A percentile compares a stretch with the other conserved stretches of the same genome.
Conservation (phyloP, 23 red algal genomes). For the Agarophyton chilense region DNA sequence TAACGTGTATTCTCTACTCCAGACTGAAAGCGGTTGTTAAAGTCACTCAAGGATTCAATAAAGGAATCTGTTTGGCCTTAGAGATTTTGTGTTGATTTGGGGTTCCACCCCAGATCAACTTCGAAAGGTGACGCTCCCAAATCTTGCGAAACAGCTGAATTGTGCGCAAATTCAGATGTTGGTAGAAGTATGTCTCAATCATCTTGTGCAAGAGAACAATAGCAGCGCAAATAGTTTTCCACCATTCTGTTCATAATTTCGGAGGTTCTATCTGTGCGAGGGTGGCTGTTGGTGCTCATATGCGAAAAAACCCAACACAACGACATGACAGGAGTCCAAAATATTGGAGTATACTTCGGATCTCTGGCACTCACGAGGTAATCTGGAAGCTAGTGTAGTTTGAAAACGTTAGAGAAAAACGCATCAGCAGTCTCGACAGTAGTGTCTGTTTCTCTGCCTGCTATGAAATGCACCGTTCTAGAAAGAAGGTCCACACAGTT, state of each 20-base stretch:
- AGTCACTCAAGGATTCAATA: not conserved
- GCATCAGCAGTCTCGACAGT: not conserved
- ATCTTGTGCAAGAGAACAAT: not conserved
- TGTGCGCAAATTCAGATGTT: constrained; percentile 41
- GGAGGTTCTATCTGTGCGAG: constrained; percentile 39
- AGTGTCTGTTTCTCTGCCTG: not conserved
- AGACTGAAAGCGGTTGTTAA: not conserved
- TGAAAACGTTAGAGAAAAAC: constrained; percentile 37
- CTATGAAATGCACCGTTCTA: constrained; percentile 19
- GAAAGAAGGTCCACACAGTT: not conserved
- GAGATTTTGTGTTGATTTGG: not conserved
- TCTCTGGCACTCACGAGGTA: not conserved
- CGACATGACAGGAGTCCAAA: not conserved
- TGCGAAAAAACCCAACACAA: constrained; percentile 4
- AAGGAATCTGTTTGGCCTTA: not conserved
- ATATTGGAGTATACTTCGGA: constrained; percentile 22
- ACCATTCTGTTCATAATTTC: constrained; percentile 24
- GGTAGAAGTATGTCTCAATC: constrained; percentile 6
- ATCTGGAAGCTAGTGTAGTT: not conserved
- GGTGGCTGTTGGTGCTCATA: not conserved
- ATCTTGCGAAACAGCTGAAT: not conserved
- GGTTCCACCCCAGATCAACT: constrained; percentile 32
- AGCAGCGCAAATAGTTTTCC: constrained; percentile 9
- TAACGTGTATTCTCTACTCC: not conserved
- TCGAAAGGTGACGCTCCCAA: constrained; percentile 33